Evolutionary conservation across 345 rosid species (phyloP), one percentile per base, ranked within the genome.

Genomic region (Boechera divaricarpa): DNA sequence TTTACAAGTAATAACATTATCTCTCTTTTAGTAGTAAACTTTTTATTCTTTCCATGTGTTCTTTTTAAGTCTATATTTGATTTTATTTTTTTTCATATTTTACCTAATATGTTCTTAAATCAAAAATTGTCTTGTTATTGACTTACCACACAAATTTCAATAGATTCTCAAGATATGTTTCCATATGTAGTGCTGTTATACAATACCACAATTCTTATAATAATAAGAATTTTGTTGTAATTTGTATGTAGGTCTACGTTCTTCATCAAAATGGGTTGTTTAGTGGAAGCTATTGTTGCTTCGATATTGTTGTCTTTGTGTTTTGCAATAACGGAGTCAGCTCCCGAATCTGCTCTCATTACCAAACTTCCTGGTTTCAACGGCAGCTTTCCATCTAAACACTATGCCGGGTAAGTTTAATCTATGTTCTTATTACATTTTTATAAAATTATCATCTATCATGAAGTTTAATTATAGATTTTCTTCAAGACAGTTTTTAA

Each of bases 321-420:
- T 38, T 69, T 79, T 69, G 13, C 35, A 56, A 16, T 72, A 29
- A 66, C 72, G 76, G 76, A 66, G 39, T 83, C 93, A 12, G 92
- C 89, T 76, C 93, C 92, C 5, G 54, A 87, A 51, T 67, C 64
- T 33, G 88, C 94, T 76, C 80, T 85, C 10, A 70, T 91, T 55
- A 84, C 85, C 77, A 81, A 81, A 16, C 75, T 94, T 77, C 93
- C 96, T 64, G 96, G 97, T 39, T 89, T 87, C 77, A 72, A 77
- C 61, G 90, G 82, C 74, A 60, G 71, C 59, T 75, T 94, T 48
- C 92, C 94, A 75, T 94, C 97, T 36, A 86, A 94, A 28, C 97
- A 94, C 77, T 87, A 91, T 84, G 83, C 96, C 69, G 96, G 98
- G 97, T 94, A 60, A 68, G 4, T 13, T 60, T 21, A 61, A 12